Evolutionary conservation across 305 asterid genomes (phyloP), one percentile per base, ranked within the genome.

Genomic region (Solanum chacoense): DNA sequence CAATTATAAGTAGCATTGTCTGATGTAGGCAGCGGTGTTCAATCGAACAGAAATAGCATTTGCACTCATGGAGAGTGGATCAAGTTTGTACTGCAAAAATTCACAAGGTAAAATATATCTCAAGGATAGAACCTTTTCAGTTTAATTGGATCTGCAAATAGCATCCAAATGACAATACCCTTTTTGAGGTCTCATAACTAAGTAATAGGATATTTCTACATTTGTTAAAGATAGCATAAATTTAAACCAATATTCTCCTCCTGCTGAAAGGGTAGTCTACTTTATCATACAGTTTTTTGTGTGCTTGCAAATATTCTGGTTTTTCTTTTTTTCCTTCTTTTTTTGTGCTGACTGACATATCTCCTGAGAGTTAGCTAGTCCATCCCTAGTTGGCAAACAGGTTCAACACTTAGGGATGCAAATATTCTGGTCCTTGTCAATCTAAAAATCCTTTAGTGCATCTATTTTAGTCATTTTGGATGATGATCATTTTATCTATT

Each of bases 41-140:
- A 96, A 95, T 91, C 98, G 91, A 84, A 96, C 99, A 79, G 99
- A 95, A 91, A 95, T 94, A 92, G 98, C 92, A 75, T 97, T 96
- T 90, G 93, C 97, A 91, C 98, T 97, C 91, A 94, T 96, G 94
- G 99, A 97, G 85, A 92, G 90, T 86, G 97, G 98, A 88, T 98
- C 98, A 87, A 91, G 92, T 86, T 79, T 94, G 90, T 89, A 93
- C 91, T 91, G 94, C 94, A 94, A 92, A 91, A 96, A 97, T 89
- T 93, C 98, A 87, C 99, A 94, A 92, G 99, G 99, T 94, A 92
- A 91, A 88, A 86, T 74, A 88, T 92, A 63, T 37, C 69, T 35
- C 16, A 55, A 84, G 73, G 73, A 84, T 84, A 31, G 22, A 73
- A 28, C 89, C 79, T 77, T 87, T 50, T 88, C 34, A 85, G 38